Conservation (phyloP, 176 grass and related monocot species). For the Rhynchospora pubera region DNA sequence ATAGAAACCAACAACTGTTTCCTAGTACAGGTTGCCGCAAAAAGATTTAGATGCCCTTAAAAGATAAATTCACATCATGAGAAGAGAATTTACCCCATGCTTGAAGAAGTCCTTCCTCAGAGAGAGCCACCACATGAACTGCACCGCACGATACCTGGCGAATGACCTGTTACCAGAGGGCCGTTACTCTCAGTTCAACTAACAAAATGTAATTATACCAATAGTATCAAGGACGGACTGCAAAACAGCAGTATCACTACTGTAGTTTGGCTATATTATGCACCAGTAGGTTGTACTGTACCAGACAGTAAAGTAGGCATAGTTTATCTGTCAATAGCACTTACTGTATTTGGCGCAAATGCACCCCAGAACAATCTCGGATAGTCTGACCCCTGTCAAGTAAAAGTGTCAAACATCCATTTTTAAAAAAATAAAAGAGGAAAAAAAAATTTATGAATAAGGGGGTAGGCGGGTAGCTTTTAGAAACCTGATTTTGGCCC, state of each 20-base stretch:
- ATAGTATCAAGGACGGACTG: background rate
- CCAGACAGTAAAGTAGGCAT: background rate
- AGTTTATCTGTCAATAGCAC: background rate
- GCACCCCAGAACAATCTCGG: conserved; percentile 80
- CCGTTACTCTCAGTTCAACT: background rate
- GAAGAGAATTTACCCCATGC: conserved; percentile 64
- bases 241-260: background rate
- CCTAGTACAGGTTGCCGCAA: background rate
- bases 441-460: background rate
- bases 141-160: conserved; percentile 83
- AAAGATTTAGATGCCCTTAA: background rate
- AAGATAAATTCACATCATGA: background rate
- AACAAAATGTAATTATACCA: background rate
- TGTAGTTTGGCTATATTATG: background rate
- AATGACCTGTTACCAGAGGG: conserved; percentile 47
- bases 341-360: conserved; percentile 83
- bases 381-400: conserved; percentile 69
- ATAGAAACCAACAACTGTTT: background rate
- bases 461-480: background rate
- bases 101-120: conserved; percentile 84
- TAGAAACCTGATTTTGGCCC: conserved; percentile 94
- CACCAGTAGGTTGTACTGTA: background rate
- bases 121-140: conserved; percentile 76
- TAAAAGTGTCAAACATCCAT: conserved; percentile 21
- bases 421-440: background rate